Evolutionary conservation across 139 green algal species (phyloP), one percentile per base, ranked within the genome.

Genomic region (Chlorella sorokiniana): DNA sequence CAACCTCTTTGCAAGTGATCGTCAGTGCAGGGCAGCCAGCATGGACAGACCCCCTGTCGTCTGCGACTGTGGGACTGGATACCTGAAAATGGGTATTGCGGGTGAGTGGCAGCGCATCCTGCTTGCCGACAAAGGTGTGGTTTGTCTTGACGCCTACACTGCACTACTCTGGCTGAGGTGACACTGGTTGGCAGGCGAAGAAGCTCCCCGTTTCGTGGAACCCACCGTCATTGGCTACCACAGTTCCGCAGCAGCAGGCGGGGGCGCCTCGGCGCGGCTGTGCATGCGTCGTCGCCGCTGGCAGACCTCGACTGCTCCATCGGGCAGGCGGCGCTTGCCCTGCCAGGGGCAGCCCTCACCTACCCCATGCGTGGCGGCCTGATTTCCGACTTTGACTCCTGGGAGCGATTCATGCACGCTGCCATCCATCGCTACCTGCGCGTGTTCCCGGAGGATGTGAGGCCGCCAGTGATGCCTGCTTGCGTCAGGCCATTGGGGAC

Each of bases 31-130:
- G 52, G 52, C 52, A 23, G 25, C 8, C 42, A n/a, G 69, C 42
- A 33, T 45, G 5, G 25, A 80, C 22, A 63, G 85, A 27, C 91
- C 91, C 31, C 87, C 91, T 16, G 81, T 93, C 10, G 91, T 96
- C 3, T 87, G 96, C 42, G 93, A 96, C 84, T 88, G 83, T 63
- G 93, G 93, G 16, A 93, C 91, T 22, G 90, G 91, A 41, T 95
- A 84, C 56, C 92, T 89, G 1, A 96, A 96, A 69, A 83, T 94
- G 52, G 92, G 92, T 2, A 94, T 94, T 37, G 87, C 91, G 7
- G 90, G 91, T 18, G 95, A 96, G 59, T 33, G 48, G 48, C 35
- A 33, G 64, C 11, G 35, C 1, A 11, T 33, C 2, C 48, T 16
- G 65, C 65, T 37, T 73, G 38, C 65, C 8, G 35, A n/a, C n/a